Evolutionary conservation across 306 rosid genomes (phyloP).

Genomic region (Sicyos baderoa): DNA sequence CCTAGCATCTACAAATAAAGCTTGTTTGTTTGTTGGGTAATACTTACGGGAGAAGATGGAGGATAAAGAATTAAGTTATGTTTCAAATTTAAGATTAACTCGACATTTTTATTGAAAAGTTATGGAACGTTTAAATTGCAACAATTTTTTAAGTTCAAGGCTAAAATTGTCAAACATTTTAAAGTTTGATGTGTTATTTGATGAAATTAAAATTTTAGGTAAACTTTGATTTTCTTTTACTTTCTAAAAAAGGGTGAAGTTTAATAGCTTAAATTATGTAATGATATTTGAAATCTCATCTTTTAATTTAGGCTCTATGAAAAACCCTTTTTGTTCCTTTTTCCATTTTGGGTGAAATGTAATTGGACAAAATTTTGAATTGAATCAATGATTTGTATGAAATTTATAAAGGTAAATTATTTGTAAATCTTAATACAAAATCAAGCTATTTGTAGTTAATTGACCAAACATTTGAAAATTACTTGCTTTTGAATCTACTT

Average conservation of each 20-base stretch:
- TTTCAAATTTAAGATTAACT: too few species aligned
- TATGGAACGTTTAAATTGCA: too few species aligned
- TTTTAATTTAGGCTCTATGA: not conserved
- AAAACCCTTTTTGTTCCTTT: not conserved
- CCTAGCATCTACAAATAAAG: not conserved
- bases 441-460: not conserved
- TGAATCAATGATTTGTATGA: not conserved
- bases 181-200: too few species aligned
- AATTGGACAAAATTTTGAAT: not conserved
- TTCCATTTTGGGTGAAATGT: not conserved
- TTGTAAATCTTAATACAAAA: not conserved
- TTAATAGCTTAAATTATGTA: not conserved
- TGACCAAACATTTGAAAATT: not conserved
- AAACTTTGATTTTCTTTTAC: too few species aligned
- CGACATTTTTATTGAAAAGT: too few species aligned
- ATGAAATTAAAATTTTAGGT: too few species aligned
- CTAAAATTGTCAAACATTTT: too few species aligned
- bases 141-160: too few species aligned
- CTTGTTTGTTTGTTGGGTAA: not conserved
- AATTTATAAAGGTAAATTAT: not conserved
- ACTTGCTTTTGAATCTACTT: not conserved
- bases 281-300: not conserved
- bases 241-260: not conserved
- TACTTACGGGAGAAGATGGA: too few species aligned
- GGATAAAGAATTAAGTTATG: too few species aligned